Conservation (phyloP, 352 stramenopile species). For the Globisporangium barbulae region DNA sequence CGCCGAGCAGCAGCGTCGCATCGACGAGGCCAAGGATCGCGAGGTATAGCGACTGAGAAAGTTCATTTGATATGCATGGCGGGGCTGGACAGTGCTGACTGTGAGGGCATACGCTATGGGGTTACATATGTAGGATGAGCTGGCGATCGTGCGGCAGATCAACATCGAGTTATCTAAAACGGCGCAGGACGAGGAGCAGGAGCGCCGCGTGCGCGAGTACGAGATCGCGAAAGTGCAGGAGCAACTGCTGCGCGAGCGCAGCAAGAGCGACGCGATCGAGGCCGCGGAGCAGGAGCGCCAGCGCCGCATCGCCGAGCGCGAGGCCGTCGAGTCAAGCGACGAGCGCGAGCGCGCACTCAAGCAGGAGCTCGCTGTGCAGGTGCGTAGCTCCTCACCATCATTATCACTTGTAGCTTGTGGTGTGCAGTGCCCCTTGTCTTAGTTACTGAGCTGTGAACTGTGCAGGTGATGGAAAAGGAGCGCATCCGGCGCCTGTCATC, state of each 20-base stretch:
- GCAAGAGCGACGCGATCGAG: conserved; percentile 31
- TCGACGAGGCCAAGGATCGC: conserved; percentile 45
- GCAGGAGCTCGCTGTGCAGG: conserved; percentile 34
- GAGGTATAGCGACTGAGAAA: conserved; percentile 21
- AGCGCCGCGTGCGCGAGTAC: conserved; percentile 59
- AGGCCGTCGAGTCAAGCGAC: conserved; percentile 19
- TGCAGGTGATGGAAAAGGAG: conserved; percentile 54
- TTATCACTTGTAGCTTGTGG: not conserved
- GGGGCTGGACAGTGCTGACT: not conserved
- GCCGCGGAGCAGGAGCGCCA: conserved; percentile 45
- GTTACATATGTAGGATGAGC: conserved; percentile 30
- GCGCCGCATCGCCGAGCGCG: conserved; percentile 41
- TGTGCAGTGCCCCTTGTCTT: not conserved
- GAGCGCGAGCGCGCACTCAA: conserved; percentile 25
- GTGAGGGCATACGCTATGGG: not conserved
- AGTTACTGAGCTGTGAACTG: not conserved
- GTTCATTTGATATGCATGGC: not conserved
- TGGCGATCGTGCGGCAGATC: conserved; percentile 66
- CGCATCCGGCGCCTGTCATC: conserved; percentile 51
- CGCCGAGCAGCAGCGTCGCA: conserved; percentile 48
- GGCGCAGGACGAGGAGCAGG: conserved; percentile 56
- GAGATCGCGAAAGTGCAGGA: conserved; percentile 63
- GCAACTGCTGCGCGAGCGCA: conserved; percentile 50
- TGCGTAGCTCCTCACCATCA: conserved; percentile 1
- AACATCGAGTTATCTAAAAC: conserved; percentile 66